These are phyloP conservation scores for Phylloporus gajari DNA, from an alignment of 1,284 basidiomycete genomes.

Conservation along the genomic window DNA sequence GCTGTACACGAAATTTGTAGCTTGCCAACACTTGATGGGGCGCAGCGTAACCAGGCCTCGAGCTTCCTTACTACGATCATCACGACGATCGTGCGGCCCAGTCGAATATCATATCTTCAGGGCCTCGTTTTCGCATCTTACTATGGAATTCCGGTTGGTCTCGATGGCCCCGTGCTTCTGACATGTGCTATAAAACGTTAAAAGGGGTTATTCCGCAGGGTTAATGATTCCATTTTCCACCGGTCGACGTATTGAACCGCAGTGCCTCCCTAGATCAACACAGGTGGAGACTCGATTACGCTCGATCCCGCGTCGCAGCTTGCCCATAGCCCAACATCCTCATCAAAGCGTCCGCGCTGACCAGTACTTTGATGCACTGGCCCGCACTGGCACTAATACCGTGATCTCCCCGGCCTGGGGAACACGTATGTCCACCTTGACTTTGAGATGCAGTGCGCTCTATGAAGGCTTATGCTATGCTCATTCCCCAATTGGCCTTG, in stretches of 20 bases:
- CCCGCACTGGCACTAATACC: constrained; percentile 13
- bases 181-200: constrained; percentile 26
- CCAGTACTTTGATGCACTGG: constrained; percentile 20
- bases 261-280: constrained; percentile 42
- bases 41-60: constrained; percentile 32
- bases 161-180: constrained; percentile 26
- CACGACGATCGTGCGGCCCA: constrained; percentile 26
- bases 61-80: constrained; percentile 32
- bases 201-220: constrained; percentile 30
- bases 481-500: constrained; percentile 11
- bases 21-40: constrained; percentile 33
- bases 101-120: constrained; percentile 3
- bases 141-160: constrained; percentile 20
- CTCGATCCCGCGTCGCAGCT: constrained; percentile 34
- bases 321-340: constrained; percentile 42
- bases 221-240: constrained; percentile 37
- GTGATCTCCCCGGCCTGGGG: constrained; percentile 16
- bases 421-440: background rate
- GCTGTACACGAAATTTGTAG: constrained; percentile 29
- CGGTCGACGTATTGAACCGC: constrained; percentile 34
- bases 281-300: constrained; percentile 30
- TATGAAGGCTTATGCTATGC: constrained; percentile 26
- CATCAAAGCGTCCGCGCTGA: constrained; percentile 15
- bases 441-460: constrained; percentile 23
- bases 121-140: constrained; percentile 30